phyloP scores from a whole-genome alignment of 208 protist species.

The Trypanosoma lewisi region DNA sequence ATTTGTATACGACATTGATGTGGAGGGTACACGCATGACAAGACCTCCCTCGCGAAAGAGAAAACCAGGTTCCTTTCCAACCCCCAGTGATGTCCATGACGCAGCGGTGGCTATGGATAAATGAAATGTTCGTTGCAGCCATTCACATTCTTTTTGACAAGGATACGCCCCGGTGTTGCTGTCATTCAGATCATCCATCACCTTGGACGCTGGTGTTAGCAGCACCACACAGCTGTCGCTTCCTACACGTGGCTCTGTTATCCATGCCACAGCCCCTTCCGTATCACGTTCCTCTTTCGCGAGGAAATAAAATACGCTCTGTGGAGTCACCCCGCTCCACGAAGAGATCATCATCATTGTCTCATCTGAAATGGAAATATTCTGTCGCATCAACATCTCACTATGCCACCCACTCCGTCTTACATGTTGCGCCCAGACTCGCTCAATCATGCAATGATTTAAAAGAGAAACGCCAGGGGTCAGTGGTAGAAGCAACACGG shows the following conservation, averaged over 20 bases:
- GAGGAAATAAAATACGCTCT: slow-evolving; percentile 30
- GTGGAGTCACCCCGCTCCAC: slow-evolving; percentile 4
- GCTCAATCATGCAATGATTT: not conserved
- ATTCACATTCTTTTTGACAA: slow-evolving; percentile 15
- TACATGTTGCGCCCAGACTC: slow-evolving; percentile 13
- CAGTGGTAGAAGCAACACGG: slow-evolving; percentile 14
- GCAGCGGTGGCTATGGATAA: slow-evolving; percentile 11
- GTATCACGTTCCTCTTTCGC: not conserved
- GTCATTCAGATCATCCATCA: not conserved
- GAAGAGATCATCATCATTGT: not conserved
- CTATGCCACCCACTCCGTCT: slow-evolving; percentile 8
- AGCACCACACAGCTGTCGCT: slow-evolving; percentile 46
- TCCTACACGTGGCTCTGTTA: slow-evolving; percentile 45
- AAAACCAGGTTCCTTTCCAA: slow-evolving; percentile 21
- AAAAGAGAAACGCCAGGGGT: slow-evolving; percentile 12
- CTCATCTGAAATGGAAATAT: not conserved
- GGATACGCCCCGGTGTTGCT: not conserved
- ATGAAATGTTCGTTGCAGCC: slow-evolving; percentile 21
- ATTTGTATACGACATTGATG: slow-evolving; percentile 29
- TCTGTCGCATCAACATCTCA: not conserved
- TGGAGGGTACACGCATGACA: slow-evolving; percentile 46
- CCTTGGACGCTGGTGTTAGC: slow-evolving; percentile 16
- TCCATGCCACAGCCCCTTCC: slow-evolving; percentile 27
- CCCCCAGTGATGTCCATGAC: slow-evolving; percentile 20
- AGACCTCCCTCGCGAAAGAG: slow-evolving; percentile 59